Conservation (phyloP, 2,329 filamentous ascomycete species). For the Phialocephala sp. region DNA sequence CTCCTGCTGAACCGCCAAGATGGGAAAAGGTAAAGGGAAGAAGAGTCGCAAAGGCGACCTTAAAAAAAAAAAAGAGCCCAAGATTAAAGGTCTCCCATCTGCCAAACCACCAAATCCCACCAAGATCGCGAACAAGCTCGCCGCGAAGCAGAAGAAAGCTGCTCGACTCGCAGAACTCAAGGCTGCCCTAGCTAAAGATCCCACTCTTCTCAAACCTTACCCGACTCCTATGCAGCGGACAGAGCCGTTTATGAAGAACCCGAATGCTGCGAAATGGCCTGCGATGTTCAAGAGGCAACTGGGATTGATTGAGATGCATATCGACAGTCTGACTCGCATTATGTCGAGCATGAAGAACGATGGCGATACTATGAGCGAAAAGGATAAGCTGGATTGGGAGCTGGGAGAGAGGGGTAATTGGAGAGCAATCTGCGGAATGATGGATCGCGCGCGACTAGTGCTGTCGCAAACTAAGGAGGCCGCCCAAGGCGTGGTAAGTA, state of each 20-base stretch:
- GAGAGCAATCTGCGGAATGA: conserved; percentile 35
- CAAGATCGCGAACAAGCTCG: conserved; percentile 24
- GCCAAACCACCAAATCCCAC: conserved; percentile 17
- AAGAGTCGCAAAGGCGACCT: conserved; percentile 22
- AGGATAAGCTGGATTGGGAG: conserved; percentile 35
- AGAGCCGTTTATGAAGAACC: conserved; percentile 29
- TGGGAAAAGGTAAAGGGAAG: conserved; percentile 34
- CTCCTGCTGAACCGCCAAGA: conserved; percentile 14
- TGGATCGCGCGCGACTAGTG: conserved; percentile 34
- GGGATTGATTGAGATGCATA: conserved; percentile 37
- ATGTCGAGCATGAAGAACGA: conserved; percentile 32
- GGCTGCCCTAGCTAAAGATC: conserved; percentile 1
- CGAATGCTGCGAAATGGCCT: conserved; percentile 46
- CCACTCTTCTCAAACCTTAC: conserved; percentile 12
- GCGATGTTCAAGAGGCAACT: conserved; percentile 39
- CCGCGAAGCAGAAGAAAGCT: conserved; percentile 14
- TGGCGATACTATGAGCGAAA: conserved; percentile 29
- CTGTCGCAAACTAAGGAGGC: conserved; percentile 28
- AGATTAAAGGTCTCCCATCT: conserved; percentile 9
- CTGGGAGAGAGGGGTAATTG: conserved; percentile 36
- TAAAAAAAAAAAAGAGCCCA: conserved; percentile 17
- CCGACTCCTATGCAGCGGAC: conserved; percentile 19
- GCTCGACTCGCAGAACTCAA: conserved; percentile 6
- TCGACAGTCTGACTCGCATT: conserved; percentile 31
- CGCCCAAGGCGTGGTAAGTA: conserved; percentile 36